These are phyloP conservation scores for Polygonum maritimum DNA, from an alignment of 148 eudicot genomes.

Conservation along the genomic window DNA sequence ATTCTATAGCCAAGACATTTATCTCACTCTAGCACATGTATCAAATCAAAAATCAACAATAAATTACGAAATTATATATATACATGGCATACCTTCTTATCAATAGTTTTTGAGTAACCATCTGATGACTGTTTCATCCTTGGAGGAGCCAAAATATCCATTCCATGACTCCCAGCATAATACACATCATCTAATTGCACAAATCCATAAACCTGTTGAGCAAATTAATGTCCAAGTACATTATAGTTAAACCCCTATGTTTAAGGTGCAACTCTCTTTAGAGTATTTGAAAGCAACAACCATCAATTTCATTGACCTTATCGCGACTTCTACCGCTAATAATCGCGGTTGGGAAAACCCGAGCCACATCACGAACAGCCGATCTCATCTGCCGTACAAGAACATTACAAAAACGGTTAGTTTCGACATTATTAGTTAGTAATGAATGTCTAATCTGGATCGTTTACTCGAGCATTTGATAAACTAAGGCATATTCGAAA, in stretches of 20 bases:
- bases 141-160: constrained; percentile 54
- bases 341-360: constrained; percentile 80
- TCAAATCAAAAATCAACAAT: no score
- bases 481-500: no score
- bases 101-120: constrained; percentile 21
- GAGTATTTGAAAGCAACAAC: neutral
- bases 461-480: no score
- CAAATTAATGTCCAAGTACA: neutral
- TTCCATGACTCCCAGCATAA: constrained; percentile 65
- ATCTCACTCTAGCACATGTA: no score
- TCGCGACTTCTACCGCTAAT: constrained; percentile 92
- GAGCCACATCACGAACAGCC: constrained; percentile 68
- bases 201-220: constrained; percentile 42
- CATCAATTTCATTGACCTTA: constrained; percentile 27
- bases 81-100: constrained; percentile 21
- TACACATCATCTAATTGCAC: constrained; percentile 39
- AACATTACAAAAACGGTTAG: neutral
- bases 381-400: constrained; percentile 59
- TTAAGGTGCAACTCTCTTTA: neutral
- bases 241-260: neutral
- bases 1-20: no score
- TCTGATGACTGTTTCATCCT: constrained; percentile 24
- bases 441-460: no score
- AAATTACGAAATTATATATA: no score
- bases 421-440: neutral